Evolutionary conservation across 805 yeast genomes (phyloP).

Genomic region (Tetrapisispora taiwanensis): DNA sequence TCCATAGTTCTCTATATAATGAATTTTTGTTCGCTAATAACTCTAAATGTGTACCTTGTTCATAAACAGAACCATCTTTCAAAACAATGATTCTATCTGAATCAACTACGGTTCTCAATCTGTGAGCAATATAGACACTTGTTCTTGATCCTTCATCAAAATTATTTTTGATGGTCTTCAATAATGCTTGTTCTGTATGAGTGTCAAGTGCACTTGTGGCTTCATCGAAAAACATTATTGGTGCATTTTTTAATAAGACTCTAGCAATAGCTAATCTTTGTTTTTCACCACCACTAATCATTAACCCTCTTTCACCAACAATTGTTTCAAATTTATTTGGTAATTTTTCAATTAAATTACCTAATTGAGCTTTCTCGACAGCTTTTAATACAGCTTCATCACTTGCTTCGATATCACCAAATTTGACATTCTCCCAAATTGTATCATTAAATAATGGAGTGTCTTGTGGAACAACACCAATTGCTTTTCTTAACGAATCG

Average conservation of each 20-base stretch:
- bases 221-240: constrained; percentile 90
- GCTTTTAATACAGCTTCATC: constrained; percentile 61
- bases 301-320: constrained; percentile 96
- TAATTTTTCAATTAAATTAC: constrained; percentile 48
- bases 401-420: constrained; percentile 66
- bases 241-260: constrained; percentile 73
- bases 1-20: constrained; percentile 76
- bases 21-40: constrained; percentile 47
- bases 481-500: constrained; percentile 58
- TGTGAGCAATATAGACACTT: constrained; percentile 84
- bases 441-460: constrained; percentile 92
- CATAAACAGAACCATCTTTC: constrained; percentile 66
- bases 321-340: constrained; percentile 80
- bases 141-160: constrained; percentile 55
- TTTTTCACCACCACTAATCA: constrained; percentile 99
- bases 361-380: constrained; percentile 61
- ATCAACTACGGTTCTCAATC: constrained; percentile 88
- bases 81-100: constrained; percentile 87
- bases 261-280: constrained; percentile 92
- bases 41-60: constrained; percentile 74
- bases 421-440: constrained; percentile 75
- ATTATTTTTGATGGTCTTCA: constrained; percentile 61
- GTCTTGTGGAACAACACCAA: constrained; percentile 96
- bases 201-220: constrained; percentile 96
- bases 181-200: constrained; percentile 80